Base-by-base conservation (phyloP, 2,329 filamentous ascomycete species). In the Trichoderma brevicompactum region DNA sequence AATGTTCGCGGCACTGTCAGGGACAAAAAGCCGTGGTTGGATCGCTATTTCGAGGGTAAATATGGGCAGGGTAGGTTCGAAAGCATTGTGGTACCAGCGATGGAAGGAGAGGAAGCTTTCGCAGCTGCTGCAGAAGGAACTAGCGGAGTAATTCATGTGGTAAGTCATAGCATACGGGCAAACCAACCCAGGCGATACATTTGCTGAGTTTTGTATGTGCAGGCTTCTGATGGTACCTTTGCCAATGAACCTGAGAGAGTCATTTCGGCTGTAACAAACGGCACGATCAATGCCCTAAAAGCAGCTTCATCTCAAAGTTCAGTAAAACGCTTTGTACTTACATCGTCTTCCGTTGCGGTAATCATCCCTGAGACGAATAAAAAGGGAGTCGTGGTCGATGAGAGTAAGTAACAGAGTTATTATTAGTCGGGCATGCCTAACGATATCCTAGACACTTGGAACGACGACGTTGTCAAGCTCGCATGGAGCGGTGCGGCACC, bases 281-380 rank as follows among this genome's bases (percentile, higher is more conserved):
- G 72, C 48, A 68, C 73, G 0, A 55, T 66, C 2, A 65, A 68
- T 19, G 63, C 76, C 10, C 69, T 80, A n/a, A 68, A 74, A 12
- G 70, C 77, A 76, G 1, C 68, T 69, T 6, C 67, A 61, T 9
- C 69, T 75, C 32, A 68, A 74, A 0, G 70, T 70, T 53, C 58
- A 13, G 70, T 82, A 2, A 75, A 73, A 61, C 72, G 77, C 2
- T 75, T 81, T 38, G 78, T 81, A 5, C 68, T 78, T 43, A 81
- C 79, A 0, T 78, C 75, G 17, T 79, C 77, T 1, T 72, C 75
- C 0, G 68, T 70, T 2, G 69, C 76, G 72, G 23, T 77, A 76
- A 8, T 17, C 9, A 8, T 23, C n/a, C 52, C 52, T 12, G 13
- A 41, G 38, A 8, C 52, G 5, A 55, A 55, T 15, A 55, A 12